Evolutionary conservation across 345 rosid species (phyloP), one percentile per base, ranked within the genome.

Genomic region (Cochlearia excelsa): DNA sequence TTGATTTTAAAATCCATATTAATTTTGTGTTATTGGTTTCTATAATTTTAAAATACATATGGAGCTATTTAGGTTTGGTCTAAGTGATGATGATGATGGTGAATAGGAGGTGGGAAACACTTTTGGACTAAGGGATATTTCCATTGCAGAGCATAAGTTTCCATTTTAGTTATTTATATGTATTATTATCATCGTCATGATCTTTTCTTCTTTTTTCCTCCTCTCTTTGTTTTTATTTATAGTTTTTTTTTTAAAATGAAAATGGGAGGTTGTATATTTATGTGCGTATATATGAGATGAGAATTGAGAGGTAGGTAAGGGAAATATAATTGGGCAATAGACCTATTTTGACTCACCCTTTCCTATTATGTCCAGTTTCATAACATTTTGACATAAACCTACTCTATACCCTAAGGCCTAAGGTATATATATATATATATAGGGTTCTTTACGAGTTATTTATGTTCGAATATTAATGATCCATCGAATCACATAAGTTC

Each of bases 51-150:
- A 16, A 16, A 16, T 16, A 34, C 37, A 34, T 34, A 6, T 34
- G 6, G 37, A 7, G 41, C 0, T 38, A 4, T 38, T 11, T 16
- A 29, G 37, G 39, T 51, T 52, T 46, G 61, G 70, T 58, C 61
- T 30, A 71, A 49, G 34, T 11, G 46, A 26, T 47, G 61, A 58
- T 70, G 47, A 46, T 40, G 61, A 58, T 70, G 47, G 38, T 40
- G 54, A 43, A 50, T 44, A 45, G 59, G 54, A 43, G 44, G 45
- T 55, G 8, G 30, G 39, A 28, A 58, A 64, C 9, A 52, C 66
- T 70, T 71, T 46, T 59, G 51, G 75, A 64, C 70, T 33, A 16
- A 34, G 33, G 52, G 75, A 59, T 71, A 53, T 59, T 71, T 58
- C 66, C 66, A 52, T 33, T 45, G 31, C n/a, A 51, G 44, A 64